These are phyloP conservation scores for Monosporozyma aerobia DNA, from an alignment of 805 yeast species.

Conservation along the genomic window DNA sequence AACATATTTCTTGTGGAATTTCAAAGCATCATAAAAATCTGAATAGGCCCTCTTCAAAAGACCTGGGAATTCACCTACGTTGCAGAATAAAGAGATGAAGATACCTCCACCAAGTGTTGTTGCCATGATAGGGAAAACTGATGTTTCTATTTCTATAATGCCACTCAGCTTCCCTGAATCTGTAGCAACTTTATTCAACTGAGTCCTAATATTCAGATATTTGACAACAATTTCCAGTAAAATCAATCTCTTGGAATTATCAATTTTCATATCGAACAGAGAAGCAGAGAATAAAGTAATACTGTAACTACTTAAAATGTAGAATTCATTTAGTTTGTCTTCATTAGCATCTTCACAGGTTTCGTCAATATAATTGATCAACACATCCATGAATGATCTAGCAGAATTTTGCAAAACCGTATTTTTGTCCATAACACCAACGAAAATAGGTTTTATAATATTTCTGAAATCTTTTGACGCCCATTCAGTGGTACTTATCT, in stretches of 20 bases:
- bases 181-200: slow-evolving; percentile 19
- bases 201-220: slow-evolving; percentile 30
- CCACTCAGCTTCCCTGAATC: slow-evolving; percentile 16
- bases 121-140: slow-evolving; percentile 26
- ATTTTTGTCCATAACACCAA: slow-evolving; percentile 31
- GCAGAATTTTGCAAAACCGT: slow-evolving; percentile 27
- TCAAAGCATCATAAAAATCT: slow-evolving; percentile 8
- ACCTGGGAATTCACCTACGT: slow-evolving; percentile 8
- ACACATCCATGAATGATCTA: slow-evolving; percentile 27
- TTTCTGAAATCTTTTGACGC: slow-evolving; percentile 8
- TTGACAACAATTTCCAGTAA: slow-evolving; percentile 31
- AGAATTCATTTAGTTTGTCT: slow-evolving; percentile 6
- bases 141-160: slow-evolving; percentile 15
- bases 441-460: slow-evolving; percentile 28
- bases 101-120: slow-evolving; percentile 40
- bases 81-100: slow-evolving; percentile 40
- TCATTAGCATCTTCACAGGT: slow-evolving; percentile 15
- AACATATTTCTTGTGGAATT: slow-evolving; percentile 20
- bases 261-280: slow-evolving; percentile 20
- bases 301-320: slow-evolving; percentile 24
- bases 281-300: slow-evolving; percentile 30
- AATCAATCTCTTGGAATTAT: slow-evolving; percentile 26
- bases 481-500: slow-evolving; percentile 4
- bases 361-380: slow-evolving; percentile 8
- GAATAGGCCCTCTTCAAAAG: slow-evolving; percentile 6